Evolutionary conservation across 257 asterid genomes (phyloP), one percentile per base, ranked within the genome.

Genomic region (Solanum appendiculatum): DNA sequence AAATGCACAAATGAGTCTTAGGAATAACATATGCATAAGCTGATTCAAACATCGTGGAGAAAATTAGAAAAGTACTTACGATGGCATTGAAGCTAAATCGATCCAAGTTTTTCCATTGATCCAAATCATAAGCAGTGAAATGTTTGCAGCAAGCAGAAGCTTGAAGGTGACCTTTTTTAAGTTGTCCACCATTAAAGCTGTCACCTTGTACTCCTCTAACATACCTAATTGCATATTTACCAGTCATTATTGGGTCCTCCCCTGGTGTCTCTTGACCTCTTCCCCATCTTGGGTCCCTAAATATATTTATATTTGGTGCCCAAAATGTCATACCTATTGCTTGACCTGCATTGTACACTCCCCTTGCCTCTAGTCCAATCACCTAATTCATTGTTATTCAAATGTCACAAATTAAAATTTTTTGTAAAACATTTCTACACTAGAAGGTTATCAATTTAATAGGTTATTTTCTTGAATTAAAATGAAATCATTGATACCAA

Each of bases 211-310:
- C 25, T 14, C 98, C 98, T 86, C 96, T 90, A 63, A 95, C 98
- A 36, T 88, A 94, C 21, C 97, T 90, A 54, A 90, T 93, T 2
- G 98, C 94, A 34, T 95, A 95, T 42, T 87, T 92, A 2, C 93
- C 91, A 2, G 90, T 92, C 5, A 92, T 92, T 89, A 68, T 25
- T 66, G 98, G 98, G 83, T 94, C 97, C 78, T 95, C 98, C 23
- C 98, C 98, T 23, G 98, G 96, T 66, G 98, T 96, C 90, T 96
- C 98, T 83, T 94, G 98, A 11, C 98, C 98, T 77, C 98, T 90
- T 0, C 98, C 98, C 98, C 97, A 95, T 88, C 98, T 90, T 25
- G 98, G 98, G 86, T 96, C 98, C 88, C 98, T 90, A 63, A 86
- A 95, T 85, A 95, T 92, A 85, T 95, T 95, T 58, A 94, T 92